Conservation (phyloP, 139 green algal genomes). For the Tetraselmis chui region DNA sequence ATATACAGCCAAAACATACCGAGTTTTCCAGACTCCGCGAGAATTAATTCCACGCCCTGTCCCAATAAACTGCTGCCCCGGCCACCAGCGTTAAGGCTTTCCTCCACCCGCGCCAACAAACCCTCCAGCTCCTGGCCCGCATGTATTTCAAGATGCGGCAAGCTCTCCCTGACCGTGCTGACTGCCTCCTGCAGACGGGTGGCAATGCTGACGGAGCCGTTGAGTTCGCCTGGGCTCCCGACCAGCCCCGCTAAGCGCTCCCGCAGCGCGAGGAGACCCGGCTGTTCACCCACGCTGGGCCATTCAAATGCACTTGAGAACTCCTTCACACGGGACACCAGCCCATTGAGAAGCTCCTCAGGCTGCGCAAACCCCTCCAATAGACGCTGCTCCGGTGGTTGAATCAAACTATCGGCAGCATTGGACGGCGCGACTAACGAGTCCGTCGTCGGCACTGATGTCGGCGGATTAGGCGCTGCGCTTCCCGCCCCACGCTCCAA, state of each 20-base stretch:
- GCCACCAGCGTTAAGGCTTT: no score
- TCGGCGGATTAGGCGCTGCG: no score
- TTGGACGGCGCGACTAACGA: no score
- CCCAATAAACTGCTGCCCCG: not conserved
- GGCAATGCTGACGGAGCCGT: not conserved
- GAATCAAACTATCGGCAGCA: not conserved
- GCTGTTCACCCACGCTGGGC: not conserved
- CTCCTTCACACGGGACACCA: not conserved
- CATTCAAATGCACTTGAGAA: not conserved
- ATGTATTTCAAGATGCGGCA: not conserved
- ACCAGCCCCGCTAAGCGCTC: not conserved
- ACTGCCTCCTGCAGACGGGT: not conserved
- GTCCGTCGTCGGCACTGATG: not conserved
- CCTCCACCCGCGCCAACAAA: not conserved
- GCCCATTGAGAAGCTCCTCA: not conserved
- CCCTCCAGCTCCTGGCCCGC: not conserved
- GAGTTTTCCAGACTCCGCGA: not conserved
- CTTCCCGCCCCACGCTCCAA: not conserved
- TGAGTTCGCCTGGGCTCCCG: not conserved
- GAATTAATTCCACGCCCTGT: not conserved
- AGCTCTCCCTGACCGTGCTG: not conserved
- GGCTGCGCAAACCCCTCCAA: not conserved
- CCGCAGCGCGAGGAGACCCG: no score
- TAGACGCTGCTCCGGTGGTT: not conserved
- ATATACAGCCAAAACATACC: no score